Conservation (phyloP, 1,284 basidiomycete species). For the Irpex rosettiformis region DNA sequence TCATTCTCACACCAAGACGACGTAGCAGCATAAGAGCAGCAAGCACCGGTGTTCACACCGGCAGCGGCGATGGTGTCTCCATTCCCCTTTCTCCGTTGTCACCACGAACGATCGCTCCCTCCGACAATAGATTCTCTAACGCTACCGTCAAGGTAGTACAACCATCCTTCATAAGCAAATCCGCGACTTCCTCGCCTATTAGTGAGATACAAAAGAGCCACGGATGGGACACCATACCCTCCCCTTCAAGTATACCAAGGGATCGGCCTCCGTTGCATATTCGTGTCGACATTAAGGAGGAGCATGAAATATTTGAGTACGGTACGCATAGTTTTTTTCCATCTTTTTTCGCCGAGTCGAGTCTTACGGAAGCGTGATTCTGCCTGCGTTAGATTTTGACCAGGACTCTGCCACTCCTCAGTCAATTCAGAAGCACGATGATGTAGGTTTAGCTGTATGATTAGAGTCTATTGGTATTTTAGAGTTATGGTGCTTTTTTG, state of each 20-base stretch:
- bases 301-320: not conserved
- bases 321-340: not conserved
- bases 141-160: not conserved
- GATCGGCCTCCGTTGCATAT: not conserved
- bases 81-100: not conserved
- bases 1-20: slow-evolving; percentile 17
- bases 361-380: not conserved
- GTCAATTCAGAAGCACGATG: not conserved
- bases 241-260: not conserved
- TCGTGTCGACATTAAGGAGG: not conserved
- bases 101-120: not conserved
- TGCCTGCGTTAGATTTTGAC: no score
- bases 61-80: not conserved
- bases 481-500: not conserved
- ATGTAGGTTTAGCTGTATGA: not conserved
- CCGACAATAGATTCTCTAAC: not conserved
- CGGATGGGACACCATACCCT: not conserved
- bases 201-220: not conserved
- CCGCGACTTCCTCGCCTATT: not conserved
- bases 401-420: not conserved
- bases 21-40: not conserved
- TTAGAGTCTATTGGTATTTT: not conserved
- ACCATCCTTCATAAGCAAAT: not conserved
- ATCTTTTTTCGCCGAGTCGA: not conserved
- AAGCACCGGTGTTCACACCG: not conserved